Evolutionary conservation across 345 rosid species (phyloP).

Genomic region (Acer negundo): DNA sequence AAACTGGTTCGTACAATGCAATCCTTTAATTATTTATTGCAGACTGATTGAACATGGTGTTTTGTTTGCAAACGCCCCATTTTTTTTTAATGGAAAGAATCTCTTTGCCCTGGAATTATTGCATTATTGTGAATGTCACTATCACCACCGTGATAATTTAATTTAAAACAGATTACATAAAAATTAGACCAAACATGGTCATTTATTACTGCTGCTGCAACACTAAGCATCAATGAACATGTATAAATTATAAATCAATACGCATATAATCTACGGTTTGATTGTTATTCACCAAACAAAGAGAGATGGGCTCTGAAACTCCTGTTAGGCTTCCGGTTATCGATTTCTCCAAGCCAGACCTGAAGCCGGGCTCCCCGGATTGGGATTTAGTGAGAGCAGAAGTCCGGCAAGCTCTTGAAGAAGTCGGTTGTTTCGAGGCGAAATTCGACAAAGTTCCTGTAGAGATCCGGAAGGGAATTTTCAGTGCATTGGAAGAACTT

Average conservation of each 20-base stretch:
- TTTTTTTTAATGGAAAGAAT: neutral
- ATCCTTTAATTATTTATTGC: neutral
- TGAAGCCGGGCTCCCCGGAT: conserved; percentile 41
- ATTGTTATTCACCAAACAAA: neutral
- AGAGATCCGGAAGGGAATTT: conserved; percentile 35
- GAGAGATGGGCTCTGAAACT: conserved; percentile 44
- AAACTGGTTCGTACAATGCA: neutral
- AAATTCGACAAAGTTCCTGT: conserved; percentile 37
- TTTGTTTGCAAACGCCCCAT: neutral
- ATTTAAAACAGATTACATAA: too few relatives aligned
- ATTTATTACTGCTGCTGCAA: neutral
- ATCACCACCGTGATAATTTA: neutral
- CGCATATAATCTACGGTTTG: neutral
- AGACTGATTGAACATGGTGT: neutral
- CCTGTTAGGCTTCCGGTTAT: conserved; percentile 39
- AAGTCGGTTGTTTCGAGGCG: conserved; percentile 72
- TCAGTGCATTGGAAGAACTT: conserved; percentile 46
- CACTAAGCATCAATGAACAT: neutral
- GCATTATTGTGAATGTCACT: neutral
- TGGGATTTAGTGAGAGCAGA: conserved; percentile 43
- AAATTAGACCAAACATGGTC: neutral
- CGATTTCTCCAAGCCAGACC: conserved; percentile 39
- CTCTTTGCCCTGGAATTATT: neutral
- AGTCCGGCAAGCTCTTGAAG: conserved; percentile 50
- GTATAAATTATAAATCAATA: neutral